Evolutionary conservation across 305 asterid species (phyloP), one percentile per base, ranked within the genome.

Genomic region (Withania somnifera): DNA sequence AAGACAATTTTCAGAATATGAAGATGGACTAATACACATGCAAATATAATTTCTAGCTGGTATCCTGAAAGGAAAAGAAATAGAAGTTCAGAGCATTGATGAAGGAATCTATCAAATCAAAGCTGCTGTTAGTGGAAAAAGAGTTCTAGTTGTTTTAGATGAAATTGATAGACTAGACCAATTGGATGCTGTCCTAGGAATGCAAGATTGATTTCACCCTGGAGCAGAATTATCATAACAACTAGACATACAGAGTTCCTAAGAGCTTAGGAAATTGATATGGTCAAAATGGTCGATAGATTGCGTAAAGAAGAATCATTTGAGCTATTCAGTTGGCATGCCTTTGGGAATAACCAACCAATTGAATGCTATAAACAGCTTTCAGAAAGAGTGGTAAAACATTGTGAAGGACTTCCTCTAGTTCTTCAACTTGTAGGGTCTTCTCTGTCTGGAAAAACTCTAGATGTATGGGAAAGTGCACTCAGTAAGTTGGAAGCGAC

Each of bases 381-480:
- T 28, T 76, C 87, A 24, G 15, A 67, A 17, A 76, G 42, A 20
- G 51, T 78, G 8, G 30, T 78, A 14, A 11, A 30, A 3, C 60
- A 58, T 14, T 77, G 83, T 61, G 75, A 42, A 15, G 85, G 85
- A 6, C 64, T 82, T 82, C 87, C 87, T 5, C 82, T 85, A 22
- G 84, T 83, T 40, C 87, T 85, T 85, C 71, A 82, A 24, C 69
- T 82, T 14, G 30, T 82, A 20, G 87, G 87, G 6, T 82, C 83
- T 50, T 78, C 80, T 78, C 57, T 85, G 10, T 71, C 7, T 19
- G 57, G 75, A 5, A 68, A 20, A 64, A 17, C 24, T 32, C 4
- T 22, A n/a, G 56, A 30, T 4, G 58, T 53, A 28, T 84, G 85
- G 87, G 63, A 40, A 38, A 47, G 57, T 50, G 69, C 73, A 7